Conservation (phyloP, 2,329 filamentous ascomycete genomes). For the Neoarthrinium moseri region DNA sequence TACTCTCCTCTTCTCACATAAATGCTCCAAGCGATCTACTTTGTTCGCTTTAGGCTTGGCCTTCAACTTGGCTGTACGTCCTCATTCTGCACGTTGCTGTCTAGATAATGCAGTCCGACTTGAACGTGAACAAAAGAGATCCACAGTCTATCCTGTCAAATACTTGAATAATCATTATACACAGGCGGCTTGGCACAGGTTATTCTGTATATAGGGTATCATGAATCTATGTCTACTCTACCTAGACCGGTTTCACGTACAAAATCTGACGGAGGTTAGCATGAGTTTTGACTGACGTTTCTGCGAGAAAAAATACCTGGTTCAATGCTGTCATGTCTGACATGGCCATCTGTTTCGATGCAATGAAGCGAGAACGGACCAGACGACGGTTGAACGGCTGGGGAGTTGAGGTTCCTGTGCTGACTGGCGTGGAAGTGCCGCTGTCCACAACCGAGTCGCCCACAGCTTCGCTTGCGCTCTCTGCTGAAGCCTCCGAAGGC, state of each 20-base stretch:
- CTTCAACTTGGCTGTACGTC: too few species aligned
- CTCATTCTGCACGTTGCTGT: too few species aligned
- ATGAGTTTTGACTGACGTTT: not conserved
- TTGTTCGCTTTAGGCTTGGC: too few species aligned
- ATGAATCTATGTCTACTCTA: not conserved
- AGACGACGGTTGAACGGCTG: conserved; percentile 62
- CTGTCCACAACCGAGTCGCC: conserved; percentile 22
- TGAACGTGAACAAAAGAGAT: too few species aligned
- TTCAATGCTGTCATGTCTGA: conserved; percentile 80
- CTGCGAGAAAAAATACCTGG: conserved; percentile 58
- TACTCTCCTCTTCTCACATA: too few species aligned
- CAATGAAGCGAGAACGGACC: conserved; percentile 79
- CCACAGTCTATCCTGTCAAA: too few species aligned
- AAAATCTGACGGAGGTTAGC: conserved; percentile 27
- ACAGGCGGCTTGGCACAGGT: too few species aligned
- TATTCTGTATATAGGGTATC: conserved; percentile 3
- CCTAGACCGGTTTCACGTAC: conserved; percentile 30
- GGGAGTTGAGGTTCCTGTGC: conserved; percentile 45
- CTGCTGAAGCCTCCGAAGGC: conserved; percentile 27
- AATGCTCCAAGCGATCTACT: too few species aligned
- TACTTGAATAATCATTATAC: too few species aligned
- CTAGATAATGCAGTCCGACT: too few species aligned
- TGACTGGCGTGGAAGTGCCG: conserved; percentile 36
- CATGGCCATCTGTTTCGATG: conserved; percentile 81
- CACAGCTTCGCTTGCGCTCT: conserved; percentile 14